Evolutionary conservation across 306 rosid species (phyloP).

Genomic region (Quercus engelmannii): DNA sequence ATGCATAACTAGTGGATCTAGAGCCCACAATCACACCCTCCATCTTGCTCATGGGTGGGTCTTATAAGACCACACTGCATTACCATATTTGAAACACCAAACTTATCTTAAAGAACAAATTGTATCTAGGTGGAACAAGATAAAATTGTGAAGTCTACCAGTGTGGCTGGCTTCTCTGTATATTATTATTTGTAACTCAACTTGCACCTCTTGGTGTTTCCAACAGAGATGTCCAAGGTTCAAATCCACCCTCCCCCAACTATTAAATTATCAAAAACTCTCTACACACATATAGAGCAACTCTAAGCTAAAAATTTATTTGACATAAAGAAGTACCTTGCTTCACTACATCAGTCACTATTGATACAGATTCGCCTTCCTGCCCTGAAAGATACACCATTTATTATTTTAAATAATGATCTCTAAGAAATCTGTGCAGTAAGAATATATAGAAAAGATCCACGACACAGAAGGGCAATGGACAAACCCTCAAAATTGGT

Average conservation of each 20-base stretch:
- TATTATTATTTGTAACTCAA: neutral
- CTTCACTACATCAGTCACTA: constrained; percentile 58
- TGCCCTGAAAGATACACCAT: constrained; percentile 57
- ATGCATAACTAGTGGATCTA: too few species aligned
- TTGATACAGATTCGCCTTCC: constrained; percentile 79
- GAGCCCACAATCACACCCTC: too few species aligned
- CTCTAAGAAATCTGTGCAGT: constrained; percentile 5
- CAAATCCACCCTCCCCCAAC: too few species aligned
- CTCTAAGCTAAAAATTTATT: constrained; percentile 11
- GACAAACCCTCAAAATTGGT: constrained; percentile 84
- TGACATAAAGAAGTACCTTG: constrained; percentile 60
- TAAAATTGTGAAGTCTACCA: neutral
- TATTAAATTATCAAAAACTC: neutral
- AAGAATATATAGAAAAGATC: constrained; percentile 13
- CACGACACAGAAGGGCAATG: constrained; percentile 7
- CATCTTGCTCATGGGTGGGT: too few species aligned
- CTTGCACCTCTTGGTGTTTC: too few species aligned
- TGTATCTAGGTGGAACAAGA: neutral
- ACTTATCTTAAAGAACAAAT: neutral
- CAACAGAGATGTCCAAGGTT: too few species aligned
- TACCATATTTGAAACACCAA: neutral
- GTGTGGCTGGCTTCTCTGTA: neutral
- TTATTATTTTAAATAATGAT: constrained; percentile 14
- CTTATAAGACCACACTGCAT: too few species aligned
- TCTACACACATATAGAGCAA: neutral